A percentile compares a stretch with the other conserved stretches of the same genome.
Evolutionary conservation across 345 rosid species (phyloP).

Genomic region (Mercurialis annua): DNA sequence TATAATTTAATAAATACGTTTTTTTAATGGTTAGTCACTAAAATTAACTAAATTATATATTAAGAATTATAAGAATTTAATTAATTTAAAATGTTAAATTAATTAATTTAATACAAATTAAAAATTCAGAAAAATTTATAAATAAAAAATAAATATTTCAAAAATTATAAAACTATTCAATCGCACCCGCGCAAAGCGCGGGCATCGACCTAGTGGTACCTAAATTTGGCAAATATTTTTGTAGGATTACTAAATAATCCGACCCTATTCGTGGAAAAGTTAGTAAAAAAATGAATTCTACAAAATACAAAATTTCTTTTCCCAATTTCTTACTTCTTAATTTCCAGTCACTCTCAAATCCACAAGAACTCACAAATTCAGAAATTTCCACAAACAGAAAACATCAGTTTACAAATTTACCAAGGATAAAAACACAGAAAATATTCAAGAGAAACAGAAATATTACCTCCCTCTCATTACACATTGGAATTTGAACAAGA

Average conservation of each 20-base stretch:
- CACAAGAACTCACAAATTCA: constrained; percentile 6
- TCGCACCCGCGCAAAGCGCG: no score
- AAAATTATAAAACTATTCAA: no score
- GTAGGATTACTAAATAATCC: neutral
- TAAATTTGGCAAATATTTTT: neutral
- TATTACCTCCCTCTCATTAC: constrained; percentile 73
- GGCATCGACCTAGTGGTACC: neutral
- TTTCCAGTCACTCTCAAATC: neutral
- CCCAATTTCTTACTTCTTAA: constrained; percentile 1
- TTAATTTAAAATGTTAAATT: no score
- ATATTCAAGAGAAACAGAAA: neutral
- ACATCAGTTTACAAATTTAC: neutral
- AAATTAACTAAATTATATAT: no score
- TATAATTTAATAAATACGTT: no score
- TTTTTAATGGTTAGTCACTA: no score
- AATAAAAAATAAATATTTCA: no score
- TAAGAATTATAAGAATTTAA: no score
- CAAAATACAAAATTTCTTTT: neutral
- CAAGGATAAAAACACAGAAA: neutral
- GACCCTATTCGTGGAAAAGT: neutral
- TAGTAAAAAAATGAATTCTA: neutral
- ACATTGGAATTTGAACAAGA: constrained; percentile 90
- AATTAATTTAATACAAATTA: no score
- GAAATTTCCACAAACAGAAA: neutral
- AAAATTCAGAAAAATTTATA: no score